Conservation (phyloP, 1,284 basidiomycete species). For the Ceratobasidium sp. region DNA sequence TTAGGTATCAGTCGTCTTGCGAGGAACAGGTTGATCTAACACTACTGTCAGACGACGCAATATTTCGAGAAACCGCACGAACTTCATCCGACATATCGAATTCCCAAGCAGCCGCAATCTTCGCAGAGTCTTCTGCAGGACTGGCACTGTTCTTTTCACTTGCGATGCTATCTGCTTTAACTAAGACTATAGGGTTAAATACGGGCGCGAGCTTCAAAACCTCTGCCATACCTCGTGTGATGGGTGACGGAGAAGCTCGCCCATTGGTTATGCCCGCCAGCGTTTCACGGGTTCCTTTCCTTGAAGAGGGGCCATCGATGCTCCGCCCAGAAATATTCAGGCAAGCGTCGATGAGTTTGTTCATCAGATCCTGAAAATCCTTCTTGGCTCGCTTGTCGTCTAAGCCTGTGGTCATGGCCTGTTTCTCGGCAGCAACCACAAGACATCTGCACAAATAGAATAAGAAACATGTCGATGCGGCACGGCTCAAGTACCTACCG, state of each 20-base stretch:
- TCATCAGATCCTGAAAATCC: slow-evolving; percentile 90
- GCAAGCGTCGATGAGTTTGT: slow-evolving; percentile 84
- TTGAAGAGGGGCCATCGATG: slow-evolving; percentile 57
- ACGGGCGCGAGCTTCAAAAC: slow-evolving; percentile 39
- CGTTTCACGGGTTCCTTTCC: slow-evolving; percentile 53
- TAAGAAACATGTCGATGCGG: background rate
- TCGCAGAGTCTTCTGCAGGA: slow-evolving; percentile 37
- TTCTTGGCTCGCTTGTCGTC: slow-evolving; percentile 90
- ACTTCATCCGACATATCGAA: slow-evolving; percentile 47
- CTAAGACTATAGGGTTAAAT: slow-evolving; percentile 22
- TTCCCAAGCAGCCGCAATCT: slow-evolving; percentile 36
- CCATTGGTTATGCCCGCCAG: slow-evolving; percentile 59
- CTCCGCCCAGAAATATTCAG: slow-evolving; percentile 76
- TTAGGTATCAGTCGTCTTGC: slow-evolving; percentile 75
- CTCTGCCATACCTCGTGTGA: slow-evolving; percentile 54
- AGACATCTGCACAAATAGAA: slow-evolving; percentile 66
- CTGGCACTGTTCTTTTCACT: slow-evolving; percentile 38
- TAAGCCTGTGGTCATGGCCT: slow-evolving; percentile 85
- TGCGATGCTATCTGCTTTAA: background rate
- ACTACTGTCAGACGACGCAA: background rate
- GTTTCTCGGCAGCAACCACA: slow-evolving; percentile 79
- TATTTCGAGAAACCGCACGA: background rate
- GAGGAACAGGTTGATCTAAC: slow-evolving; percentile 75
- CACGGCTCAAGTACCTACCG: slow-evolving; percentile 61
- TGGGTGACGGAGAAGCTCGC: slow-evolving; percentile 63